A percentile compares a stretch with the other conserved stretches of the same genome.
phyloP scores from a whole-genome alignment of 768 basidiomycete genomes.

The Dioszegia hungarica region DNA sequence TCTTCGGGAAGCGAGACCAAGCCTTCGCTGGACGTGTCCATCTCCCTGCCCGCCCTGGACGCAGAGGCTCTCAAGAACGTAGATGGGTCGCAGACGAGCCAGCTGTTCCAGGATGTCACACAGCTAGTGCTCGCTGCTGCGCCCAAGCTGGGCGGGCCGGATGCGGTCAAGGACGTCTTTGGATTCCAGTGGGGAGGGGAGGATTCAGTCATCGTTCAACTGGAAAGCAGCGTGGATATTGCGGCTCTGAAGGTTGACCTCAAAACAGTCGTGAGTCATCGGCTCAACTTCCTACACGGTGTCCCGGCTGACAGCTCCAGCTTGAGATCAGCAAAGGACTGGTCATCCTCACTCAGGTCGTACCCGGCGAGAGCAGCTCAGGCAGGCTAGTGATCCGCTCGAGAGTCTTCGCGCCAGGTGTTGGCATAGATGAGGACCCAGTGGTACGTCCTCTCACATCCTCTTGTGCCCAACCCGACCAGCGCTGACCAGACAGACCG shows the following conservation, averaged over 20 bases:
- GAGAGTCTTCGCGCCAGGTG: conserved; percentile 21
- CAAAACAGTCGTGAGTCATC: conserved; percentile 17
- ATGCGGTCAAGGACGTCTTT: conserved; percentile 4
- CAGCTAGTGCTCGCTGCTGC: background rate
- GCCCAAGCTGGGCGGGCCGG: background rate
- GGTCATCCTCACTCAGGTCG: conserved; percentile 15
- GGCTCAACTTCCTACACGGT: background rate
- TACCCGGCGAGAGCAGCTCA: background rate
- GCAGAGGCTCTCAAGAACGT: background rate
- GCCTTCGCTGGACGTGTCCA: conserved; percentile 6
- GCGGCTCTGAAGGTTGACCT: conserved; percentile 6
- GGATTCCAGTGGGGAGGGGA: conserved; percentile 6
- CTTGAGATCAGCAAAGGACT: background rate
- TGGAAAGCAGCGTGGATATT: conserved; percentile 8
- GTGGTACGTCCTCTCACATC: conserved; percentile 22
- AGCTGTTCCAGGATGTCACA: background rate
- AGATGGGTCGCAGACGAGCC: background rate
- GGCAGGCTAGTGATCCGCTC: conserved; percentile 13
- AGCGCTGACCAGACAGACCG: conserved; percentile 16
- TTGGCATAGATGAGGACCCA: conserved; percentile 33
- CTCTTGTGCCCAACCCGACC: background rate
- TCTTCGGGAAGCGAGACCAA: background rate
- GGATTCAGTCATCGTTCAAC: conserved; percentile 10
- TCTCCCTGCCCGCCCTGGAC: conserved; percentile 14
- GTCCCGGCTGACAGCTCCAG: background rate